Base-by-base conservation (phyloP, 1,139 yeast species). In the Magnusiomyces tetraspermus region DNA sequence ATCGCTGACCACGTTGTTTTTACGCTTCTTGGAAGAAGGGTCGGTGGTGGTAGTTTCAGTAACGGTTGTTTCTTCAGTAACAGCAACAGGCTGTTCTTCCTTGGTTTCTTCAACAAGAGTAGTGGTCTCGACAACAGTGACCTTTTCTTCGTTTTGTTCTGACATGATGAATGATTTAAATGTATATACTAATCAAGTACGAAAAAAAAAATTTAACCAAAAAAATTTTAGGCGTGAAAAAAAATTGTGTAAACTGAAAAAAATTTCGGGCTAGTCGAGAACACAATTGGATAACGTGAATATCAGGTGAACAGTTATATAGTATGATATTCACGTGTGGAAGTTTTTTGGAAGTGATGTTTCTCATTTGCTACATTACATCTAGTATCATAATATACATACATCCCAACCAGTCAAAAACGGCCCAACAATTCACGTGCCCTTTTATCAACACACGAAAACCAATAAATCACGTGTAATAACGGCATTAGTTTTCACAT, bases 1-100 rank as follows among this genome's bases (percentile, higher is more conserved):
- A 45, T 63, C 66, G 46, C 60, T 55, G 37, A 59, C 58, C 43
- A 59, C 60, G 46, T 60, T 61, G 33, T 57, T 43, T 17, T 48
- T 57, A 50, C 23, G 60, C 61, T 52, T 53, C 53, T 57, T 48
- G 50, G 54, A 17, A 51, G 54, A 50, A 54, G 28, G 52, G 49
- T 44, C 52, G 47, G 55, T 47, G 33, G 54, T 53, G 3, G 37
- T 17, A 2, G 4, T 11, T 19, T 46, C 48, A 5, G 11, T 26
- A 5, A 4, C 19, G 4, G 26, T n/a, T 2, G 42, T 13, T 23
- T 36, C 43, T 31, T 30, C 48, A 21, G n/a, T 24, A 38, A 15
- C 42, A 11, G 40, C 22, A 17, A 10, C n/a, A 2, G 40, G 30
- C 21, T 31, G 30, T 19, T 46, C 48, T 13, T 15, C 11, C 42